Evolutionary conservation across 106 monocot genomes (phyloP).

Genomic region (Narthecium ossifragum): DNA sequence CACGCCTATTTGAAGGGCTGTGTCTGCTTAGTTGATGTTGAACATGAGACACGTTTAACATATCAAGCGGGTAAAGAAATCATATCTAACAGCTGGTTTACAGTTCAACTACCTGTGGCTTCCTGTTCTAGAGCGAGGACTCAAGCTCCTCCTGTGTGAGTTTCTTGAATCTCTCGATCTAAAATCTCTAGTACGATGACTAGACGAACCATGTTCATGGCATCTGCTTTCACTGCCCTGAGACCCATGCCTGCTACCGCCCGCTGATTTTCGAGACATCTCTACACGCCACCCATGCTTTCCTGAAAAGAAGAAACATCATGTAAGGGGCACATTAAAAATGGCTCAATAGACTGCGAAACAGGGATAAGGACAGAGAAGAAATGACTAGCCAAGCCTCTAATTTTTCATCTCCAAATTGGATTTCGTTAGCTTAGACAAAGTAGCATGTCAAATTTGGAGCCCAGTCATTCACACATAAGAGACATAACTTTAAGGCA

Average conservation of each 20-base stretch:
- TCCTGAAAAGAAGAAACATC: background rate
- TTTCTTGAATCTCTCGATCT: conserved; percentile 11
- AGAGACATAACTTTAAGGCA: too few relatives aligned
- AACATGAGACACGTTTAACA: background rate
- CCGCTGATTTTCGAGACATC: conserved; percentile 20
- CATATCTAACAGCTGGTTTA: background rate
- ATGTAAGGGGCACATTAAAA: background rate
- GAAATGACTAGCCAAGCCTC: too few relatives aligned
- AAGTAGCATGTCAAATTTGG: too few relatives aligned
- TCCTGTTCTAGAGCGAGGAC: conserved; percentile 7
- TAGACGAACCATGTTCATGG: conserved; percentile 13
- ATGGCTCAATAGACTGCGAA: background rate
- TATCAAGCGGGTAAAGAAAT: background rate
- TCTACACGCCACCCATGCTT: conserved; percentile 28
- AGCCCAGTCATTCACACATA: too few relatives aligned
- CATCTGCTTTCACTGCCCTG: conserved; percentile 15
- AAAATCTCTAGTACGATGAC: conserved; percentile 16
- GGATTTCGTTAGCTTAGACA: too few relatives aligned
- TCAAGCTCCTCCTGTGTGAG: conserved; percentile 4
- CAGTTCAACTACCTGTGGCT: conserved; percentile 10
- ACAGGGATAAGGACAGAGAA: background rate
- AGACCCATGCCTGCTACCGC: conserved; percentile 11
- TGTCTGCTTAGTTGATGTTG: background rate
- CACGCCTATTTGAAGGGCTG: background rate
- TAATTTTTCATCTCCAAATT: too few relatives aligned